Base-by-base conservation (phyloP, 1,284 basidiomycete genomes). In the Cystobasidium slooffiae region DNA sequence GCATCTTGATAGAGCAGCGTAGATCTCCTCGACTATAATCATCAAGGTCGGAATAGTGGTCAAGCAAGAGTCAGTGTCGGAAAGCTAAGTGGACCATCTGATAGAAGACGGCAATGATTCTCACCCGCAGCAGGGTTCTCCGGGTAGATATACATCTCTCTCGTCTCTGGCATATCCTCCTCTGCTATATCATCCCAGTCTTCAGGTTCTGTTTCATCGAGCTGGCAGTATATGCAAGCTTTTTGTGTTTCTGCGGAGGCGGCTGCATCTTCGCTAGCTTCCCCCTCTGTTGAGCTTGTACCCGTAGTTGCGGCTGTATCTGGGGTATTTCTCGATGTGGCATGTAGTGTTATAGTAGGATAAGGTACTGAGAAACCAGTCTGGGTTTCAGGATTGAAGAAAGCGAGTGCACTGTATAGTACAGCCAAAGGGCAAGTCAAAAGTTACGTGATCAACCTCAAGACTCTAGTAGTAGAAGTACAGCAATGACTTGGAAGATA, bases 171-270 rank as follows among this genome's bases (percentile, higher is more conserved):
- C 62, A 65, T 22, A 20, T 72, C 69, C n/a, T 70, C 61, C 49
- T 75, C 74, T 31, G 67, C 31, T 53, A 72, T 20, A 49, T 75
- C 39, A 46, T 75, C 68, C 22, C 62, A 63, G 22, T 46, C 68
- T 56, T 47, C 68, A 14, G 55, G 68, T 52, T 72, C 68, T 16
- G 41, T 63, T 44, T 72, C 74, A 46, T 75, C 74, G 10, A 75
- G 55, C 47, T 75, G 74, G 47, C 74, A 75, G 46, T 72, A 72
- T n/a, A 75, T 59, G 53, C 74, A 72, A 20, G 68, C 53, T 47
- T 37, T 16, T 6, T 20, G 16, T 24, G 12, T 9, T 49, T 20
- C 22, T 31, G 24, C 24, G 12, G 73, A 47, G 6, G 18, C 59
- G 3, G n/a, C 61, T 55, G n/a, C n/a, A n/a, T n/a, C n/a, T 1